A percentile compares a stretch with the other conserved stretches of the same genome.
phyloP scores from a whole-genome alignment of 192 early-diverging fungal species.

The Coemansia interrupta region DNA sequence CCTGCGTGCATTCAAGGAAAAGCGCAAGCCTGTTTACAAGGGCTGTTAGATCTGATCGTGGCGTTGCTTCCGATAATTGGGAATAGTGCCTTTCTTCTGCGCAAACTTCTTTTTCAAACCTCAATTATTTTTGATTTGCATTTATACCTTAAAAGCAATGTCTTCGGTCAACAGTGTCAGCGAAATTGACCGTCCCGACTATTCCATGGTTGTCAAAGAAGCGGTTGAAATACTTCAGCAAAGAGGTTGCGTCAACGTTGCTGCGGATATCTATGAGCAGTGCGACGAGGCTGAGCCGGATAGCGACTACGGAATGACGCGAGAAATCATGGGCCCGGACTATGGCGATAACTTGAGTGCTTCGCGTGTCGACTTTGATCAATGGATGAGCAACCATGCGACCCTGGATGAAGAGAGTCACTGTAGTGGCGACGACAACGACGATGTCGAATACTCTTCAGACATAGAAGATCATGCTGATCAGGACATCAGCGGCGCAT shows the following conservation, averaged over 20 bases:
- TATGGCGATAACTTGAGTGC: constrained; percentile 14
- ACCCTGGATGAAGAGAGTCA: constrained; percentile 6
- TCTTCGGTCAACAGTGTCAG: not conserved
- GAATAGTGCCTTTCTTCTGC: not conserved
- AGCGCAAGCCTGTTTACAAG: constrained; percentile 78
- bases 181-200: not conserved
- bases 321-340: constrained; percentile 23
- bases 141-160: not conserved
- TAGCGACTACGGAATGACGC: constrained; percentile 18
- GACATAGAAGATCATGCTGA: too few relatives aligned
- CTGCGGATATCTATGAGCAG: not conserved
- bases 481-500: too few relatives aligned
- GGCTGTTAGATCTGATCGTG: constrained; percentile 52
- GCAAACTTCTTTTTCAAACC: not conserved
- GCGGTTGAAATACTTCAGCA: constrained; percentile 14
- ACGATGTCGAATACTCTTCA: not conserved
- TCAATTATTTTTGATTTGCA: not conserved
- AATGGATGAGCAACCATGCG: constrained; percentile 37
- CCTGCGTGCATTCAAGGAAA: constrained; percentile 73
- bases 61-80: too few relatives aligned
- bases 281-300: constrained; percentile 1
- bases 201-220: constrained; percentile 8
- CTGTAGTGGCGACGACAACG: not conserved
- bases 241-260: not conserved
- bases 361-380: constrained; percentile 31